These are phyloP conservation scores for Fusarium musae DNA, from an alignment of 2,329 filamentous ascomycete species.

Conservation along the genomic window DNA sequence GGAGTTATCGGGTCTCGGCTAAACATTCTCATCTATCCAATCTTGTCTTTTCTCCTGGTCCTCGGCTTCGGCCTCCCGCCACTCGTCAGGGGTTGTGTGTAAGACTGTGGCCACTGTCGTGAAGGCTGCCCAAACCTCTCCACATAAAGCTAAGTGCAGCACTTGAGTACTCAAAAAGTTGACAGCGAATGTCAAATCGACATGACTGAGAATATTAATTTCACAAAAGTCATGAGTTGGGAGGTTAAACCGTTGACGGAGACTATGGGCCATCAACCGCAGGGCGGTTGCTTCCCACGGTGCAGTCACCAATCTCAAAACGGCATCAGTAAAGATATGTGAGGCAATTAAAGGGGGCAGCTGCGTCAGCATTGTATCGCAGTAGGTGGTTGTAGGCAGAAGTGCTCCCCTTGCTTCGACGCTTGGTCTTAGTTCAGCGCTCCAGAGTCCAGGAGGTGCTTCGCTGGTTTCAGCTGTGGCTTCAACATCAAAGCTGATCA, in stretches of 20 bases:
- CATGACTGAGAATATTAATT: constrained; percentile 49
- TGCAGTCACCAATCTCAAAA: constrained; percentile 55
- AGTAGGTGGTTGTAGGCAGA: constrained; percentile 51
- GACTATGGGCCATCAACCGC: constrained; percentile 57
- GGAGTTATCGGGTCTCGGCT: background rate
- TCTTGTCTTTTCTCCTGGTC: constrained; percentile 18
- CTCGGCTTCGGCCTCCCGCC: constrained; percentile 29
- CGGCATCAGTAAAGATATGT: constrained; percentile 58
- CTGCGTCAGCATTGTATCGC: constrained; percentile 61
- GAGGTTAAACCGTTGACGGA: constrained; percentile 53
- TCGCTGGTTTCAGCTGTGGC: constrained; percentile 64
- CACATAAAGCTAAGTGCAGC: constrained; percentile 46
- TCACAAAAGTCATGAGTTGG: constrained; percentile 54
- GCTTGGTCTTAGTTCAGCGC: constrained; percentile 67
- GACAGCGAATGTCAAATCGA: constrained; percentile 53
- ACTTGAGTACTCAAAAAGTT: constrained; percentile 62
- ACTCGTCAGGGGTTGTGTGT: constrained; percentile 31
- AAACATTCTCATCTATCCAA: constrained; percentile 14
- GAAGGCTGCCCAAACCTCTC: constrained; percentile 30
- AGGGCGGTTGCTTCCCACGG: constrained; percentile 61
- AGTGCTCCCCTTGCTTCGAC: constrained; percentile 46
- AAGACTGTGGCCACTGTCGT: constrained; percentile 22
- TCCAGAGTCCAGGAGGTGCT: constrained; percentile 65
- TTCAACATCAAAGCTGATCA: constrained; percentile 72
- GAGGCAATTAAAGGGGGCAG: constrained; percentile 61